phyloP scores from a whole-genome alignment of 2,329 filamentous ascomycete genomes.

The Epichloe amarillans region DNA sequence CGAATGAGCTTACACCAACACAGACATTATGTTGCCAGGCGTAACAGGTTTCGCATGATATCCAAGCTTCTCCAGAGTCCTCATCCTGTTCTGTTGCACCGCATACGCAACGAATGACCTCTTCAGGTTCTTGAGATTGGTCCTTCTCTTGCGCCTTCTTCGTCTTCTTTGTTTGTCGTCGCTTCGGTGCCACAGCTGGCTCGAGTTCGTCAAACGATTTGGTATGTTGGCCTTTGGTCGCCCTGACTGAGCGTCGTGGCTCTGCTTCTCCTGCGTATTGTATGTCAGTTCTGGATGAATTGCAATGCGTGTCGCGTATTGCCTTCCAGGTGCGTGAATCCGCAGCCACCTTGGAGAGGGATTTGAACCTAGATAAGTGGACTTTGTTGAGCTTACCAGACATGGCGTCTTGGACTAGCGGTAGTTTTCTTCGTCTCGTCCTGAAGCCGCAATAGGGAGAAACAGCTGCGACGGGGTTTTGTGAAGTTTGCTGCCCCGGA shows the following conservation, averaged over 20 bases:
- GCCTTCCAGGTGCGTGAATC: not conserved
- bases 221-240: constrained; percentile 90
- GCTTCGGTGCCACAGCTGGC: constrained; percentile 38
- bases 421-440: not conserved
- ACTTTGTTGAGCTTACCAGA: constrained; percentile 20
- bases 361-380: not conserved
- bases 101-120: constrained; percentile 86
- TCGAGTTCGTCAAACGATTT: constrained; percentile 75
- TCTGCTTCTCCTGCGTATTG: constrained; percentile 42
- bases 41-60: constrained; percentile 82
- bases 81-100: constrained; percentile 77
- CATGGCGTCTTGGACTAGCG: constrained; percentile 12
- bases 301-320: not conserved
- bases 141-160: constrained; percentile 53
- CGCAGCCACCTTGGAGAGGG: not conserved
- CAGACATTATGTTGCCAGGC: constrained; percentile 98
- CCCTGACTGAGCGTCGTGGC: constrained; percentile 84
- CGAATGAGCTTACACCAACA: constrained; percentile 69
- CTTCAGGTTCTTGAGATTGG: constrained; percentile 42
- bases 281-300: constrained; percentile 8
- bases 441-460: not conserved
- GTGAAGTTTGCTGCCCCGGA: constrained; percentile 6
- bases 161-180: constrained; percentile 32
- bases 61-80: constrained; percentile 82
- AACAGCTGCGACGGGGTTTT: not conserved